Conservation (phyloP, 768 basidiomycete genomes). For the Hysterangium stoloniferum region DNA sequence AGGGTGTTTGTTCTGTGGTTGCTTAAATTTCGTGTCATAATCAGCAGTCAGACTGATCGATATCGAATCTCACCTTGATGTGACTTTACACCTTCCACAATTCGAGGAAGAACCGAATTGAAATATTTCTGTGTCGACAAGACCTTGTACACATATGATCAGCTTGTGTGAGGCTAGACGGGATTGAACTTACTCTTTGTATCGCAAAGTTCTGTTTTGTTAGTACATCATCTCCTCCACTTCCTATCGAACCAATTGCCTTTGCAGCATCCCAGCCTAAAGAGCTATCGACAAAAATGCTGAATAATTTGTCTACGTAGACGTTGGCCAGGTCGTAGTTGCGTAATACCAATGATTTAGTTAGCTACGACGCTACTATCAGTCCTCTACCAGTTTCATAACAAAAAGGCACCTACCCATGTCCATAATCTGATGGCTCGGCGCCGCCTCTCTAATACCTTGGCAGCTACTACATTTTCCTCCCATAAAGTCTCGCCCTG, state of each 20-base stretch:
- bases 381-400: neutral
- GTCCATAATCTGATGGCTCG: conserved; percentile 54
- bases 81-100: conserved; percentile 56
- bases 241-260: conserved; percentile 57
- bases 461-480: conserved; percentile 30
- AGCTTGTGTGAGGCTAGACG: neutral
- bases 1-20: conserved; percentile 47
- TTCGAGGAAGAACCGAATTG: conserved; percentile 58
- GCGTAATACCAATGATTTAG: conserved; percentile 71
- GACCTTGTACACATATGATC: conserved; percentile 37
- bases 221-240: conserved; percentile 51
- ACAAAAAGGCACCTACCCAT: conserved; percentile 47
- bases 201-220: conserved; percentile 74
- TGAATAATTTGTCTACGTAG: conserved; percentile 60
- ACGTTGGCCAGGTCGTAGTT: conserved; percentile 51
- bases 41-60: neutral
- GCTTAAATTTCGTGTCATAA: neutral
- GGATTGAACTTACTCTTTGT: conserved; percentile 49
- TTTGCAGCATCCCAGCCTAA: conserved; percentile 71
- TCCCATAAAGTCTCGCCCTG: conserved; percentile 44
- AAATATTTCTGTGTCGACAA: conserved; percentile 73
- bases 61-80: conserved; percentile 1
- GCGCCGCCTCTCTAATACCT: conserved; percentile 33
- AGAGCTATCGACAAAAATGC: conserved; percentile 55
- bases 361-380: conserved; percentile 40